A percentile compares a stretch with the other conserved stretches of the same genome.
Conservation (phyloP, 108 stramenopile species). For the Craspedostauros australis region DNA sequence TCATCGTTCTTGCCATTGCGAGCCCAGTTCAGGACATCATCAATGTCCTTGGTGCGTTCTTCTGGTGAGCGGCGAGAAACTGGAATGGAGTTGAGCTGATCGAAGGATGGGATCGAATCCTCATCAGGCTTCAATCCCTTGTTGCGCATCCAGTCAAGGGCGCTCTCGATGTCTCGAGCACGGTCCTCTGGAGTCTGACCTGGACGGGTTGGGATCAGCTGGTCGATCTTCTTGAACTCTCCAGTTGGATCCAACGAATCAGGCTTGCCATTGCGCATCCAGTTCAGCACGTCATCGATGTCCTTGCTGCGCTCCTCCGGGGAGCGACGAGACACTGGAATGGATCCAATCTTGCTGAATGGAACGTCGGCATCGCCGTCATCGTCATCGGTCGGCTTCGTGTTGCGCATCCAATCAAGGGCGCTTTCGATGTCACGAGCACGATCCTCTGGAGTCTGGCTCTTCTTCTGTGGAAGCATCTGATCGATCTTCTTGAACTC, state of each 20-base stretch:
- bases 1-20: constrained; percentile 4
- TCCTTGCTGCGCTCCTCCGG: constrained; percentile 13
- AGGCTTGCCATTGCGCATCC: constrained; percentile 4
- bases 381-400: constrained; percentile 1
- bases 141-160: constrained; percentile 23
- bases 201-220: neutral
- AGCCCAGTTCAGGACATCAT: constrained; percentile 20
- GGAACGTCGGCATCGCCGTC: constrained; percentile 5
- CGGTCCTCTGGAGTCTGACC: constrained; percentile 7
- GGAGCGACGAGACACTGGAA: constrained; percentile 6
- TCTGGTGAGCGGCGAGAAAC: neutral
- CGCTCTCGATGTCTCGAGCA: constrained; percentile 18
- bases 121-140: constrained; percentile 3
- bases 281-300: constrained; percentile 3
- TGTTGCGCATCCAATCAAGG: constrained; percentile 23
- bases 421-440: constrained; percentile 21
- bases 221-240: constrained; percentile 3
- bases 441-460: constrained; percentile 13
- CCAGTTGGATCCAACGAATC: constrained; percentile 10
- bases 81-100: neutral
- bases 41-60: constrained; percentile 1
- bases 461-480: constrained; percentile 18
- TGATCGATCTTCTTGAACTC: constrained; percentile 10
- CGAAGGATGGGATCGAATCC: constrained; percentile 1
- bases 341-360: constrained; percentile 5